Conservation (phyloP, 768 basidiomycete species). For the Termitomyces titanicus region DNA sequence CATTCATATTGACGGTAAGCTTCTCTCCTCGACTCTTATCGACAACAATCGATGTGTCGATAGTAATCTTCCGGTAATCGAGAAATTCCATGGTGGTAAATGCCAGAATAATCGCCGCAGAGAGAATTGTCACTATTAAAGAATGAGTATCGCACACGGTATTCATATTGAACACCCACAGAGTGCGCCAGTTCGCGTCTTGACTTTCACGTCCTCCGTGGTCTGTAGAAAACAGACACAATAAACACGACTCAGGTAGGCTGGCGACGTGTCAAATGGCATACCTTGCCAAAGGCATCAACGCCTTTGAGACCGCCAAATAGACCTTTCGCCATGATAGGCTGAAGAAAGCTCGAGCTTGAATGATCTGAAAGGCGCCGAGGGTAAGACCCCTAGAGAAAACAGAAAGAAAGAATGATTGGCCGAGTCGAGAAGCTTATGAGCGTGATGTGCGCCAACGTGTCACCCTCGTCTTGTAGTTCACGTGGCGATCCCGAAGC, state of each 20-base stretch:
- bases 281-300: slow-evolving; percentile 99
- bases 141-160: slow-evolving; percentile 1
- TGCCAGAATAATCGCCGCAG: slow-evolving; percentile 87
- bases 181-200: slow-evolving; percentile 90
- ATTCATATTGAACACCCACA: slow-evolving; percentile 44
- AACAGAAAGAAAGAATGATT: slow-evolving; percentile 14
- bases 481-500: slow-evolving; percentile 19
- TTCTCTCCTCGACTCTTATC: slow-evolving; percentile 96
- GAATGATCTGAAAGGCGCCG: slow-evolving; percentile 18
- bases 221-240: slow-evolving; percentile 53
- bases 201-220: slow-evolving; percentile 98
- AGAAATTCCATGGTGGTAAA: slow-evolving; percentile 93
- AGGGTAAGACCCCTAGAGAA: slow-evolving; percentile 20
- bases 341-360: slow-evolving; percentile 32
- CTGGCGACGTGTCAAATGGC: slow-evolving; percentile 18
- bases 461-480: slow-evolving; percentile 27
- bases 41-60: slow-evolving; percentile 91
- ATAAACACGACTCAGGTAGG: not conserved
- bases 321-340: slow-evolving; percentile 72
- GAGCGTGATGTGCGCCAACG: slow-evolving; percentile 22
- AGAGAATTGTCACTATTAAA: slow-evolving; percentile 80
- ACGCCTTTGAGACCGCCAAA: slow-evolving; percentile 81
- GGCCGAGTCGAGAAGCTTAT: slow-evolving; percentile 5
- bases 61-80: slow-evolving; percentile 84
- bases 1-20: slow-evolving; percentile 84